Evolutionary conservation across 202 grass and related monocot species (phyloP).

Genomic region (Elaeis oleifera): DNA sequence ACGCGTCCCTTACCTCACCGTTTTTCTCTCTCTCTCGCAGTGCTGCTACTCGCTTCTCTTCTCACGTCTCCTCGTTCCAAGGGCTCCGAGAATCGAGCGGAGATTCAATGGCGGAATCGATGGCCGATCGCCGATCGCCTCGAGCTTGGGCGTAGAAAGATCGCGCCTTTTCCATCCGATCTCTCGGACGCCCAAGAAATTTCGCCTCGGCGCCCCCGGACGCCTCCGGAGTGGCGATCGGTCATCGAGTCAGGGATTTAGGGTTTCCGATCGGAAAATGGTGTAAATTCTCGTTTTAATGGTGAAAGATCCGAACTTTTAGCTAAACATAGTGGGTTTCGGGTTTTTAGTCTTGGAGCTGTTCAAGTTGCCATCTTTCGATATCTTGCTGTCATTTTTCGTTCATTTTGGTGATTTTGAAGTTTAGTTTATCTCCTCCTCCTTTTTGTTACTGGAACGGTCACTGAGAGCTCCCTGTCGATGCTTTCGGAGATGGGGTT

Average conservation of each 20-base stretch:
- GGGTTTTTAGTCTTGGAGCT: too few species aligned
- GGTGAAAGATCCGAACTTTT: slow-evolving; percentile 2
- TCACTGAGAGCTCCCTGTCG: slow-evolving; percentile 33
- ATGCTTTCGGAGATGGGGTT: slow-evolving; percentile 44
- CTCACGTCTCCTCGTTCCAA: background rate
- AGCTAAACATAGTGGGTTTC: background rate
- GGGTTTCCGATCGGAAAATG: slow-evolving; percentile 1
- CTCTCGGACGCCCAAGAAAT: slow-evolving; percentile 28
- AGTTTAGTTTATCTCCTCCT: background rate
- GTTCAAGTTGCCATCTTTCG: background rate
- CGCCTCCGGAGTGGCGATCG: slow-evolving; percentile 2
- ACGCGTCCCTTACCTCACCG: slow-evolving; percentile 32
- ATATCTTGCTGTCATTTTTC: background rate
- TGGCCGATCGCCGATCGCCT: slow-evolving; percentile 42
- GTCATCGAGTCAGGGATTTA: background rate
- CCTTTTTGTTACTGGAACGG: slow-evolving; percentile 17
- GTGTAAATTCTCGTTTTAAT: background rate
- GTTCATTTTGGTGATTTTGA: slow-evolving; percentile 7
- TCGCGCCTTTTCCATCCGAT: slow-evolving; percentile 37
- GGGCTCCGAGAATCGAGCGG: background rate
- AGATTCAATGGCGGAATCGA: slow-evolving; percentile 51
- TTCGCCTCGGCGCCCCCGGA: slow-evolving; percentile 20
- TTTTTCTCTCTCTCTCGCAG: slow-evolving; percentile 12
- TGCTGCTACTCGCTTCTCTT: background rate
- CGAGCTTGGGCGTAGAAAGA: slow-evolving; percentile 16